These are phyloP conservation scores for Pleurotus djamor DNA, from an alignment of 768 basidiomycete genomes.

Conservation along the genomic window DNA sequence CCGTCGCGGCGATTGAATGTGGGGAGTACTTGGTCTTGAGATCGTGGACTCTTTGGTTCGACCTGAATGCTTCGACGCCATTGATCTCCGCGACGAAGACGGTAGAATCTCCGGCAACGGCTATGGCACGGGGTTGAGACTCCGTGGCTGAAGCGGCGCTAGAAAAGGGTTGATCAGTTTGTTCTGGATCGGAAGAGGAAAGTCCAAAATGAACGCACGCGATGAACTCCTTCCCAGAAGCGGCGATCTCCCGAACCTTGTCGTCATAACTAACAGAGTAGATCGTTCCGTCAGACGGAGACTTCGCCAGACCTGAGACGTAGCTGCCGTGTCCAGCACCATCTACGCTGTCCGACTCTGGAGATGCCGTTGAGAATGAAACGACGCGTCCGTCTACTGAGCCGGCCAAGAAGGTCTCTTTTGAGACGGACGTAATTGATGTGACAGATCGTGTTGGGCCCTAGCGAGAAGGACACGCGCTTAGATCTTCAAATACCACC, in stretches of 20 bases:
- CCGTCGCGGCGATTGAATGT: conserved; percentile 52
- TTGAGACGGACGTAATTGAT: conserved; percentile 40
- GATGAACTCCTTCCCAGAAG: conserved; percentile 35
- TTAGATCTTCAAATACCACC: neutral
- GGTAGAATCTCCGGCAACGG: conserved; percentile 55
- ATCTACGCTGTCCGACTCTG: conserved; percentile 41
- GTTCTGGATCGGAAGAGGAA: neutral
- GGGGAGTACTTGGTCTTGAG: conserved; percentile 51
- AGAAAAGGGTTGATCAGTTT: neutral
- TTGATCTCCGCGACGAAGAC: conserved; percentile 64
- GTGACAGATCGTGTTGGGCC: conserved; percentile 85
- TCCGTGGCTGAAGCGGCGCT: conserved; percentile 53
- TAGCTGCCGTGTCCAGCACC: conserved; percentile 74
- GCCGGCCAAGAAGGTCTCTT: conserved; percentile 76
- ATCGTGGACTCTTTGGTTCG: conserved; percentile 66
- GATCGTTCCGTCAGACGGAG: conserved; percentile 43
- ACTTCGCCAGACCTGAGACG: conserved; percentile 58
- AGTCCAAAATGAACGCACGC: conserved; percentile 34
- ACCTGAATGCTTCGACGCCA: conserved; percentile 62
- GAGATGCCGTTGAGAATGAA: conserved; percentile 52
- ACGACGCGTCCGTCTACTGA: conserved; percentile 77
- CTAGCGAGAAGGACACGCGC: conserved; percentile 27
- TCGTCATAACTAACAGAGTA: conserved; percentile 85
- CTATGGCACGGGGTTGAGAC: conserved; percentile 70
- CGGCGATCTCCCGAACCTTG: conserved; percentile 62